Conservation (phyloP, 768 basidiomycete species). For the Pisolithus orientalis region DNA sequence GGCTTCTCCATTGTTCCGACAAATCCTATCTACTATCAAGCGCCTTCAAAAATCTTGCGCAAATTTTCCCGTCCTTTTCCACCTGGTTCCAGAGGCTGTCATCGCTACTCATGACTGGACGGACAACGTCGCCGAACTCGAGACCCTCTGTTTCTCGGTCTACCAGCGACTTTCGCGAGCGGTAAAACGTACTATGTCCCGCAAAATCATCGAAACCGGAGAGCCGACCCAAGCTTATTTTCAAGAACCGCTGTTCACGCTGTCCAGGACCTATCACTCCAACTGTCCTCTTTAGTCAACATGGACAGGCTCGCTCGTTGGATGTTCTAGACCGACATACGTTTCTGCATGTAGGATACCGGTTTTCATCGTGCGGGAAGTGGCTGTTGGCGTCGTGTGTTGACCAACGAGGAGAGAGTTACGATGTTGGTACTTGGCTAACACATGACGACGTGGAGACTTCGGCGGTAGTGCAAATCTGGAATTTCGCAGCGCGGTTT, state of each 20-base stretch:
- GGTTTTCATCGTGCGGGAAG: conserved; percentile 55
- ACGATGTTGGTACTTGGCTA: conserved; percentile 63
- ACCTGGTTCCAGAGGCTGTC: conserved; percentile 66
- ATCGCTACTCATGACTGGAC: conserved; percentile 32
- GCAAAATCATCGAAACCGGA: conserved; percentile 37
- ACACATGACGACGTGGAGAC: conserved; percentile 42
- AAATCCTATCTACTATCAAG: conserved; percentile 58
- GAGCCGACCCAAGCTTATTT: conserved; percentile 44
- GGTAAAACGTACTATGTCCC: conserved; percentile 56
- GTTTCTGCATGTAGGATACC: conserved; percentile 74
- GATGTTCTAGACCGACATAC: conserved; percentile 54
- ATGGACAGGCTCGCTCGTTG: conserved; percentile 35
- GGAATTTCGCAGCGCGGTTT: conserved; percentile 62
- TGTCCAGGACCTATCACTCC: conserved; percentile 44
- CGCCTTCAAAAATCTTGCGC: conserved; percentile 45
- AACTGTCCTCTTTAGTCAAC: conserved; percentile 31
- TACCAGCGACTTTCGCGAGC: conserved; percentile 66
- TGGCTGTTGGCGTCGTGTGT: conserved; percentile 74
- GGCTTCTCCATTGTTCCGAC: conserved; percentile 60
- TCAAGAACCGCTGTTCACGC: conserved; percentile 58
- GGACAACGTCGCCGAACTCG: conserved; percentile 21
- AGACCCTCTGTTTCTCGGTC: conserved; percentile 52
- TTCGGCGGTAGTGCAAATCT: conserved; percentile 54
- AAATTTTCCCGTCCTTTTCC: conserved; percentile 51
- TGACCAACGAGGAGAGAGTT: conserved; percentile 74